A percentile compares a stretch with the other conserved stretches of the same genome.
Evolutionary conservation across 2,329 filamentous ascomycete genomes (phyloP).

Genomic region (Epichloe sylvatica): DNA sequence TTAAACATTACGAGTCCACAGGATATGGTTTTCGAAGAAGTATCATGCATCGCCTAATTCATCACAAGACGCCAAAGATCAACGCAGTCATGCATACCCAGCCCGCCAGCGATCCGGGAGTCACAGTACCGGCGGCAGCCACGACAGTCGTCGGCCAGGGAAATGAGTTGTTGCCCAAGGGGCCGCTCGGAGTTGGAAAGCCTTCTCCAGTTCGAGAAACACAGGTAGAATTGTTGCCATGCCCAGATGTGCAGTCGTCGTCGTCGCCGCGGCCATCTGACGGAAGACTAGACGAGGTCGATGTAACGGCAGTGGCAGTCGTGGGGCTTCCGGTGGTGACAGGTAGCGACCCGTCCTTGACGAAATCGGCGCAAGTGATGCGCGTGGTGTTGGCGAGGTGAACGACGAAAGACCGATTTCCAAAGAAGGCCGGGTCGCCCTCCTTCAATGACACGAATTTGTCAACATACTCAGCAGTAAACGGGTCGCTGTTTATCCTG

Average conservation of each 20-base stretch:
- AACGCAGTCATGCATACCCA: not conserved
- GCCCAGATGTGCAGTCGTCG: not conserved
- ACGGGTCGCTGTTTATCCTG: constrained; percentile 39
- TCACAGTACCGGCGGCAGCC: not conserved
- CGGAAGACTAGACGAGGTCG: not conserved
- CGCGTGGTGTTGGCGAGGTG: constrained; percentile 52
- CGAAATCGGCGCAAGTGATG: constrained; percentile 51
- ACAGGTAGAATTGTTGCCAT: not conserved
- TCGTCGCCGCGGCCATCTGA: not conserved
- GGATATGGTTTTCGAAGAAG: not conserved
- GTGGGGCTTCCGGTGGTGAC: not conserved
- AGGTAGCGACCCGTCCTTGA: not conserved
- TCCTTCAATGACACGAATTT: constrained; percentile 39
- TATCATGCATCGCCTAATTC: not conserved
- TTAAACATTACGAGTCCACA: not conserved
- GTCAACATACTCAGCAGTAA: constrained; percentile 39
- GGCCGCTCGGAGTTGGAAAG: not conserved
- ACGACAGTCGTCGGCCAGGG: not conserved
- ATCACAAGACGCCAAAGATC: not conserved
- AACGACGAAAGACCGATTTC: constrained; percentile 49
- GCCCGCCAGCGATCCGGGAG: not conserved
- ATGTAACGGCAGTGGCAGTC: not conserved
- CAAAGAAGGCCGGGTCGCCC: constrained; percentile 44
- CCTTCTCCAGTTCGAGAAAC: not conserved
- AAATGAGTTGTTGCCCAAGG: not conserved